Conservation (phyloP, 202 grass and related monocot species). For the Hordeum pubiflorum region DNA sequence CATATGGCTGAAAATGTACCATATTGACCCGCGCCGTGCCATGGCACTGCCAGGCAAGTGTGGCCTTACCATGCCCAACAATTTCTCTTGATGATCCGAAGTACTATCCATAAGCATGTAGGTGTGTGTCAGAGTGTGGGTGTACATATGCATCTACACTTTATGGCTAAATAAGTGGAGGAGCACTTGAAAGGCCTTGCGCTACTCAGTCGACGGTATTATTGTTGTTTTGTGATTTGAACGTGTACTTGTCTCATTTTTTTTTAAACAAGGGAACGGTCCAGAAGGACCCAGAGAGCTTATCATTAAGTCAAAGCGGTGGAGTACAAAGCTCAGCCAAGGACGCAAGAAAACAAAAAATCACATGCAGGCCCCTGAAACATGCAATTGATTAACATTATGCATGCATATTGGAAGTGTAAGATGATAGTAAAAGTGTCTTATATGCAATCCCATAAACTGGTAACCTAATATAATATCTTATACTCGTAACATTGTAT, state of each 20-base stretch:
- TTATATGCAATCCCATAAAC: not conserved
- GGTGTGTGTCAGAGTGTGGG: not conserved
- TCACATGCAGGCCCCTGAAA: too few relatives aligned
- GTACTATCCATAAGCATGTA: not conserved
- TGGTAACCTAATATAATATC: not conserved
- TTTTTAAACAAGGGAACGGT: too few relatives aligned
- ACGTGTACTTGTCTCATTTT: not conserved
- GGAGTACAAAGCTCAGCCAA: too few relatives aligned
- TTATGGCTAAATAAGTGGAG: not conserved
- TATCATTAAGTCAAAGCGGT: too few relatives aligned
- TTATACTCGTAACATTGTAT: too few relatives aligned
- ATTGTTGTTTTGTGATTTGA: not conserved
- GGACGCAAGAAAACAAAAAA: too few relatives aligned
- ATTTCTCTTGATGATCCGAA: not conserved
- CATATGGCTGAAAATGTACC: slow-evolving; percentile 41
- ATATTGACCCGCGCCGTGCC: slow-evolving; percentile 30
- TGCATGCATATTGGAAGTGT: not conserved
- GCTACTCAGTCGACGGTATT: not conserved
- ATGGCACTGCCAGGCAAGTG: slow-evolving; percentile 40
- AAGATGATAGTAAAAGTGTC: not conserved
- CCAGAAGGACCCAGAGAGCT: too few relatives aligned
- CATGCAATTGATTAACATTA: not conserved
- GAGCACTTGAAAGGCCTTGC: not conserved
- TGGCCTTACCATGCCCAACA: slow-evolving; percentile 33
- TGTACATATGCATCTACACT: not conserved